Evolutionary conservation across 768 basidiomycete genomes (phyloP).

Genomic region (Rhizopogon salebrosus): DNA sequence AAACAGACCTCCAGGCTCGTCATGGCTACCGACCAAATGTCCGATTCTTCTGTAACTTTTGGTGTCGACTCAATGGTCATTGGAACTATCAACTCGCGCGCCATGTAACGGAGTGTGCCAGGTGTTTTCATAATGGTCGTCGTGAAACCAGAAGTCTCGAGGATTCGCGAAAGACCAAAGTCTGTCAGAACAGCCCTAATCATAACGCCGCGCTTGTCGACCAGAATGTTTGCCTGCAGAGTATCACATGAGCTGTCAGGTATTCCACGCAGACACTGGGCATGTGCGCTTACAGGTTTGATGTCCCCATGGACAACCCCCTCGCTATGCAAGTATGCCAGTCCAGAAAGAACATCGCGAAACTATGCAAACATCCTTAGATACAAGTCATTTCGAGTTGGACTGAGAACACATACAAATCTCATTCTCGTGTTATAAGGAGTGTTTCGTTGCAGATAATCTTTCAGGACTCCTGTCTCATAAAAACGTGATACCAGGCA

Average conservation of each 20-base stretch:
- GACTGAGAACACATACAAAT: constrained; percentile 11
- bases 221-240: constrained; percentile 31
- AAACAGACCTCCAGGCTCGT: constrained; percentile 29
- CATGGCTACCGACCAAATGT: constrained; percentile 35
- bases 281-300: constrained; percentile 26
- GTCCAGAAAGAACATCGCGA: constrained; percentile 15
- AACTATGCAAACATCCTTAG: constrained; percentile 7
- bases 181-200: constrained; percentile 30
- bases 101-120: constrained; percentile 37
- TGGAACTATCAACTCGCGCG: constrained; percentile 27
- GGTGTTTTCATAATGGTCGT: constrained; percentile 23
- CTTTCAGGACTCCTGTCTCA: constrained; percentile 15
- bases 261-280: background rate
- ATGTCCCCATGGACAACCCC: constrained; percentile 32
- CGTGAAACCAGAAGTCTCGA: constrained; percentile 32
- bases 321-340: constrained; percentile 19
- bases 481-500: constrained; percentile 24
- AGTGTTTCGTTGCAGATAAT: no score
- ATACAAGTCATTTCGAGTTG: background rate
- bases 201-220: no score
- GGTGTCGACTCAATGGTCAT: constrained; percentile 6
- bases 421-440: no score
- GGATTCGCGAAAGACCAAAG: constrained; percentile 34
- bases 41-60: constrained; percentile 20
- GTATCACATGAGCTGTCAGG: background rate